Conservation (phyloP, 352 stramenopile genomes). For the Bremia lactucae region DNA sequence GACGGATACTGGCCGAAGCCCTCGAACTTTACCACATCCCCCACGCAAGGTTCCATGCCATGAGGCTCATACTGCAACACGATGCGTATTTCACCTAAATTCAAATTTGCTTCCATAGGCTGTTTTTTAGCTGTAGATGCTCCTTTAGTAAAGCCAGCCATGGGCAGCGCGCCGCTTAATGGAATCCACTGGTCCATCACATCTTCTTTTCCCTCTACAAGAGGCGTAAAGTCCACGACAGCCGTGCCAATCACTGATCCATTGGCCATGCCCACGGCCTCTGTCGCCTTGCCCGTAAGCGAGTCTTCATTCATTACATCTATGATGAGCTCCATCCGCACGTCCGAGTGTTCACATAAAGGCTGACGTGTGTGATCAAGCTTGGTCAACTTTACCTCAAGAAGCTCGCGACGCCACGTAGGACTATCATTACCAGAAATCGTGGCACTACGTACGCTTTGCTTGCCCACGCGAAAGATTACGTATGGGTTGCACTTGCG, state of each 20-base stretch:
- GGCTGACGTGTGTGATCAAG: slow-evolving; percentile 45
- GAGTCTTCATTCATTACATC: slow-evolving; percentile 81
- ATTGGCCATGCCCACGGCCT: slow-evolving; percentile 66
- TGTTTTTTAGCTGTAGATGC: slow-evolving; percentile 25
- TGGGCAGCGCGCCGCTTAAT: slow-evolving; percentile 33
- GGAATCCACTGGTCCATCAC: slow-evolving; percentile 73
- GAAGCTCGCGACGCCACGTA: slow-evolving; percentile 58
- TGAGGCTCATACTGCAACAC: slow-evolving; percentile 73
- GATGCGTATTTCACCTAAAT: slow-evolving; percentile 60
- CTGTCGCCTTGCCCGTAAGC: slow-evolving; percentile 59
- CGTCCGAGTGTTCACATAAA: slow-evolving; percentile 54
- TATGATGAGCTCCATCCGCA: slow-evolving; percentile 60
- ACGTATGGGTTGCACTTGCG: slow-evolving; percentile 78
- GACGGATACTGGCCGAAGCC: slow-evolving; percentile 68
- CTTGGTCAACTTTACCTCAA: slow-evolving; percentile 70
- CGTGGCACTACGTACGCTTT: slow-evolving; percentile 53
- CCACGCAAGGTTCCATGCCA: slow-evolving; percentile 60
- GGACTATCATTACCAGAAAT: slow-evolving; percentile 66
- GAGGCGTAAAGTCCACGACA: slow-evolving; percentile 48
- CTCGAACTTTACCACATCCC: slow-evolving; percentile 69
- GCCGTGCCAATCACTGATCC: slow-evolving; percentile 70
- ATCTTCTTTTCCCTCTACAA: slow-evolving; percentile 69
- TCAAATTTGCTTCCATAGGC: slow-evolving; percentile 29
- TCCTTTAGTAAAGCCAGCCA: slow-evolving; percentile 1
- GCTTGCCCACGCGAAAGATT: slow-evolving; percentile 72